Evolutionary conservation across 352 stramenopile species (phyloP).

Genomic region (Phytophthora fragariaefolia): DNA sequence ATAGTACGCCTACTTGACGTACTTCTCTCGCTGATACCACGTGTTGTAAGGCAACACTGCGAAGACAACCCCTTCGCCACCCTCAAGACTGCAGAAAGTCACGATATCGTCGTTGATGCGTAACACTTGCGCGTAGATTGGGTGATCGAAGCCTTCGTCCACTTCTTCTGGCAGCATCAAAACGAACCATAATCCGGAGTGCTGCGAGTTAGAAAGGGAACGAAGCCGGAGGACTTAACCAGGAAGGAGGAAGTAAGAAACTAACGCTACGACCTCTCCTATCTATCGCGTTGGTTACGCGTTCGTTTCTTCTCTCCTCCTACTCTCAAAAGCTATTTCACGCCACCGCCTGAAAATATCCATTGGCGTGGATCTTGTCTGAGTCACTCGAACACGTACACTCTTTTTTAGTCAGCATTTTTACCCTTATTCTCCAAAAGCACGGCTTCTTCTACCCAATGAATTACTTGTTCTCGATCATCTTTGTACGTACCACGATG

Average conservation of each 20-base stretch:
- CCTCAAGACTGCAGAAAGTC: neutral
- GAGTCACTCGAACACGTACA: no score
- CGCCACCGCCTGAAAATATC: neutral
- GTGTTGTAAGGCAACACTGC: neutral
- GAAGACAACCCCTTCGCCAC: neutral
- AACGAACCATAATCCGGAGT: neutral
- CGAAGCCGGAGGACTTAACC: neutral
- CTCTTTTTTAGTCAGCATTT: no score
- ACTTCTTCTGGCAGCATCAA: neutral
- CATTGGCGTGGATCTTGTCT: no score
- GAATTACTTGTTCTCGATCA: no score
- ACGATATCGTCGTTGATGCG: neutral
- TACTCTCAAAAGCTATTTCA: neutral
- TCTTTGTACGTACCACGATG: no score
- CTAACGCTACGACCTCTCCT: neutral
- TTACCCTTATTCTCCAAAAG: no score
- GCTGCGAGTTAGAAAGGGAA: neutral
- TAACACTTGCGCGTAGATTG: neutral
- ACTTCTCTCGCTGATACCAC: neutral
- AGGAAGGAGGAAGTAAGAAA: neutral
- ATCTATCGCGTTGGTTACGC: neutral
- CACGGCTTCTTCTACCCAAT: no score
- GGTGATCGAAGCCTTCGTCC: neutral
- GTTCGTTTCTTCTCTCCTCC: neutral
- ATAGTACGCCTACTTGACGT: neutral